Evolutionary conservation across 192 early-diverging fungal species (phyloP).

Genomic region (Linnemannia zychae): DNA sequence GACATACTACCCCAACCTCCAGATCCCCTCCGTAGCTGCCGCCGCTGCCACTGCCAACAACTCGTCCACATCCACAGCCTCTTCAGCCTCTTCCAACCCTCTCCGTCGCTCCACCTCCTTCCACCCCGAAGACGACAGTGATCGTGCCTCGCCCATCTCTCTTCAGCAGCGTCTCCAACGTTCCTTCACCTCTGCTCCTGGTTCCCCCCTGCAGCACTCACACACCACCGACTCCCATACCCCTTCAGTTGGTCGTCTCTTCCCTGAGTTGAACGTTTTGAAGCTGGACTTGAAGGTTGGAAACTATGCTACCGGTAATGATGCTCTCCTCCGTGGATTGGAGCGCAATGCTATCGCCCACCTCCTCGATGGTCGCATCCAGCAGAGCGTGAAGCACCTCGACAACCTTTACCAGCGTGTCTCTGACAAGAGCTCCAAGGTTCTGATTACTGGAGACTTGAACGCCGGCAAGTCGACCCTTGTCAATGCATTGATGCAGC

Average conservation of each 20-base stretch:
- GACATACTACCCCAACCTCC: slow-evolving; percentile 70
- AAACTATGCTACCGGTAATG: slow-evolving; percentile 69
- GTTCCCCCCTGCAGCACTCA: slow-evolving; percentile 35
- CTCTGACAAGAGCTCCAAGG: slow-evolving; percentile 91
- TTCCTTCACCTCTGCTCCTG: slow-evolving; percentile 48
- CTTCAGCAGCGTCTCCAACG: slow-evolving; percentile 51
- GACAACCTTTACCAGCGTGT: slow-evolving; percentile 89
- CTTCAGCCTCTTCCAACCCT: slow-evolving; percentile 34
- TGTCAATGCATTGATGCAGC: slow-evolving; percentile 94
- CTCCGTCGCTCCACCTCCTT: slow-evolving; percentile 42
- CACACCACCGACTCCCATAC: slow-evolving; percentile 13
- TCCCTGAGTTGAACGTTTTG: slow-evolving; percentile 70
- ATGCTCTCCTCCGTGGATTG: slow-evolving; percentile 70
- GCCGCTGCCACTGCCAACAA: slow-evolving; percentile 9
- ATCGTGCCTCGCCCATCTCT: slow-evolving; percentile 18
- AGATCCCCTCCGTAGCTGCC: slow-evolving; percentile 32
- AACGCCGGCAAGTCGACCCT: slow-evolving; percentile 99
- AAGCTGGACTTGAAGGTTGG: slow-evolving; percentile 78
- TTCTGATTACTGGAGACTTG: slow-evolving; percentile 97
- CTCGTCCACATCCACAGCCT: slow-evolving; percentile 9
- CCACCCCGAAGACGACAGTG: slow-evolving; percentile 44
- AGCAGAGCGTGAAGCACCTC: slow-evolving; percentile 78
- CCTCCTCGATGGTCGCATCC: slow-evolving; percentile 78
- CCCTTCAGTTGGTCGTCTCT: slow-evolving; percentile 54
- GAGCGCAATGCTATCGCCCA: slow-evolving; percentile 79